Percentiles rank a stretch among this genome's conserved stretches.
These are phyloP conservation scores for Cylindrotheca closterium DNA, from an alignment of 108 stramenopile genomes.

Conservation along the genomic window DNA sequence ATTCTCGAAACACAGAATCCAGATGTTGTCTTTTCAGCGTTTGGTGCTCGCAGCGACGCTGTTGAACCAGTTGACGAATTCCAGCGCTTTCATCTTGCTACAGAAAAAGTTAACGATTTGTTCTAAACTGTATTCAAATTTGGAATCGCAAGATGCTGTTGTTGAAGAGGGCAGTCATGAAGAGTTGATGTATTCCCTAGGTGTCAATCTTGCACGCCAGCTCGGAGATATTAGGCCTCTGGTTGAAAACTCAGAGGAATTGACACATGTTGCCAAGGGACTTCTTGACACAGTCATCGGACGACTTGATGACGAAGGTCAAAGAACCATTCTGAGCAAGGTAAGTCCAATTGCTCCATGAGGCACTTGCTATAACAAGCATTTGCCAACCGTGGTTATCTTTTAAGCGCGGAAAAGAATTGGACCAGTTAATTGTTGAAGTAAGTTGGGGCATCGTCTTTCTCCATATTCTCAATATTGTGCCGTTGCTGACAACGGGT, in stretches of 20 bases:
- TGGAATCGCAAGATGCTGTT: constrained; percentile 13
- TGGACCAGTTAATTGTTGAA: constrained; percentile 65
- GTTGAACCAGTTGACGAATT: no score
- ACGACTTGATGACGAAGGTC: constrained; percentile 67
- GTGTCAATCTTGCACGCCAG: constrained; percentile 68
- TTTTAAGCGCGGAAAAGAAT: constrained; percentile 54
- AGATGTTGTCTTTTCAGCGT: no score
- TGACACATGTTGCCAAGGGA: constrained; percentile 77
- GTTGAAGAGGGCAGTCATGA: constrained; percentile 72
- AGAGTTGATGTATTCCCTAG: constrained; percentile 82
- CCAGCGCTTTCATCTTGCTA: no score
- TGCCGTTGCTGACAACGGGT: neutral
- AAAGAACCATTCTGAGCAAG: constrained; percentile 27
- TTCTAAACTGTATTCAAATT: no score
- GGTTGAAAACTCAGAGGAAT: constrained; percentile 71
- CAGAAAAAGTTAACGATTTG: no score
- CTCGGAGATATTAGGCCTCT: constrained; percentile 75
- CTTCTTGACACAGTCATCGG: constrained; percentile 80
- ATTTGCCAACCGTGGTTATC: no score
- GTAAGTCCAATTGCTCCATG: no score
- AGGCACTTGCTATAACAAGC: no score
- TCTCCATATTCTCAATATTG: neutral
- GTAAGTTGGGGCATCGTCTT: constrained; percentile 43
- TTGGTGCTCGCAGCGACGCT: no score
- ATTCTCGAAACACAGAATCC: no score